Base-by-base conservation (phyloP, 495 filamentous ascomycete genomes). In the Penicillium parvum region DNA sequence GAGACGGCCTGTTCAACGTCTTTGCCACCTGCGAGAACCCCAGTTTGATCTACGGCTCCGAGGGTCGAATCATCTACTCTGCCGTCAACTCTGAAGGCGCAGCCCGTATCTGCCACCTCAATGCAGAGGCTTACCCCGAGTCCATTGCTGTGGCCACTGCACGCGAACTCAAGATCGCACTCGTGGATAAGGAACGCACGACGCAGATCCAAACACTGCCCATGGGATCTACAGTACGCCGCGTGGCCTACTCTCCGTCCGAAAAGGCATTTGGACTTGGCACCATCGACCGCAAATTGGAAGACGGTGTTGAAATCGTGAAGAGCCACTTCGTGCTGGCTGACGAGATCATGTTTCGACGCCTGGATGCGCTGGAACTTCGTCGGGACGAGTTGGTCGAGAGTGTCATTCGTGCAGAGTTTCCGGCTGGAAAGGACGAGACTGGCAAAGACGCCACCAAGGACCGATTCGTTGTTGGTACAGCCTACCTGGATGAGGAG, bases 11-110 rank as follows among this genome's bases (percentile, higher is more conserved):
- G 1, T 85, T 76, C 58, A 95, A 86, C 59, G 85, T 99, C 0
- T 95, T 99, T 53, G 88, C 90, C 1, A 91, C 86, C 0, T 96
- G 88, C 51, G 92, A 97, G 48, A 86, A 96, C 54, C 87, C 92
- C 11, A 95, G 85, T 50, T 61, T 99, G 35, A 94, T 97, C 37
- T 96, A 97, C 51, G 84, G 83, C 12, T 81, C 83, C 5, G 88
- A 97, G 55, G 88, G 85, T 1, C 77, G 90, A 8, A 83, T 96
- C 19, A 82, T 95, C 5, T 99, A 92, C 71, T 95, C 89, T 12
- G 88, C 94, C 1, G 84, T 96, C n/a, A 97, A 95, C 37, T 89
- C 90, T 2, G 87, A 95, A 52, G 81, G 88, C 35, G 85, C 89
- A 4, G 79, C 80, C 4, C 82, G 79, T 26, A 75, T 97, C 19